Base-by-base conservation (phyloP, 805 yeast species). In the Myxozyma sirexii region DNA sequence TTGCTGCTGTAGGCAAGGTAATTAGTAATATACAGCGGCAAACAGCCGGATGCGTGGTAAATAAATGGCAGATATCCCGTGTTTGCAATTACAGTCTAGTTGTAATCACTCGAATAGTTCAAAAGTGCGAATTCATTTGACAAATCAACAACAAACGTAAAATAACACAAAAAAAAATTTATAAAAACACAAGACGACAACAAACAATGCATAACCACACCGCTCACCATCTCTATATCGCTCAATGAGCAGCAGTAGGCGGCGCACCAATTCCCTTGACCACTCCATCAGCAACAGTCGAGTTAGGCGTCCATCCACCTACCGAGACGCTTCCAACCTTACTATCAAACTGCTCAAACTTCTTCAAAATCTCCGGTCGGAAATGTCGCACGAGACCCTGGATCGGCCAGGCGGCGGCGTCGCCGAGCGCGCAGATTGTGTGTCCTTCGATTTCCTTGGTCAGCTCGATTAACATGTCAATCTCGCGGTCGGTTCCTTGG, bases 381-480 rank as follows among this genome's bases (percentile, higher is more conserved):
- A 90, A 89, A 66, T 88, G 86, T 74, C 87, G 86, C 69, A 90
- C 87, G 67, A 89, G 82, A 59, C 96, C 96, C 77, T 90, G 96
- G 64, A 90, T 82, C 46, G 96, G 96, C 96, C 96, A 89, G 31
- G 94, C 91, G 59, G 96, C 90, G 35, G 96, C 96, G 72, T 89
- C 96, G 60, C 96, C 96, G 71, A 89, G 80, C 33, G 96, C 96
- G 78, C 96, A 89, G 70, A 89, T 89, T 54, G 96, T 88, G 76
- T 90, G 96, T 51, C 96, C 96, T 76, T 90, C 96, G 68, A 89
- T 84, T 74, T 88, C 90, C 78, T 88, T 87, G 62, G 92, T 85
- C 69, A 90, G 83, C 77, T 90, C 96, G 69, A 82, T 80, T 60
- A 90, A 84, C 88, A 84, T 84, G 71, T 90, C 96, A 69, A 90